phyloP scores from a whole-genome alignment of 306 rosid species.

The Amphicarpaea edgeworthii region DNA sequence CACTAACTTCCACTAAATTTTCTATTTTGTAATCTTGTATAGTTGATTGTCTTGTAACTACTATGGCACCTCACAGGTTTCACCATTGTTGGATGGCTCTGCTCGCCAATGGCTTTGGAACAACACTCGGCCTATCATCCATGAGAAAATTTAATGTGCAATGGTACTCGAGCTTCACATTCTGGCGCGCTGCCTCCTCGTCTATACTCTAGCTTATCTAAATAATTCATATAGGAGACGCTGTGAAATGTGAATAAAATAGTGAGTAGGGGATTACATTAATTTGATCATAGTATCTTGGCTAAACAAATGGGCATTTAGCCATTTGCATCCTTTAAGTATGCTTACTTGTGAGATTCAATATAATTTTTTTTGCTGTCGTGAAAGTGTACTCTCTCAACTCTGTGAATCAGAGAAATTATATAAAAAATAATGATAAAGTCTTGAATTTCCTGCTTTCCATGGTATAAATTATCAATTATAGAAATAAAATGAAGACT shows the following conservation, averaged over 20 bases:
- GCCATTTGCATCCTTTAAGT: neutral
- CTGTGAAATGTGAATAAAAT: slow-evolving; percentile 43
- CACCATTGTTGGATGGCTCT: slow-evolving; percentile 80
- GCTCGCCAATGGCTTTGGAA: slow-evolving; percentile 88
- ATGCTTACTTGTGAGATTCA: neutral
- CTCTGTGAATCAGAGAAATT: slow-evolving; percentile 16
- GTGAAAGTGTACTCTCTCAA: slow-evolving; percentile 3
- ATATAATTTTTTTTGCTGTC: neutral
- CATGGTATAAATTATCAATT: slow-evolving; percentile 19
- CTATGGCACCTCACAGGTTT: slow-evolving; percentile 64
- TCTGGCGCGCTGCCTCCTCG: neutral
- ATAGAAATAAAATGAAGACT: neutral
- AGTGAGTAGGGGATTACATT: slow-evolving; percentile 29
- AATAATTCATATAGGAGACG: neutral
- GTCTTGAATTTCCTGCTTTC: slow-evolving; percentile 11
- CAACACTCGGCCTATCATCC: slow-evolving; percentile 72
- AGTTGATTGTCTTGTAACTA: slow-evolving; percentile 28
- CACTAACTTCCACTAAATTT: neutral
- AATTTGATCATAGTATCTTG: slow-evolving; percentile 22
- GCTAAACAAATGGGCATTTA: slow-evolving; percentile 28
- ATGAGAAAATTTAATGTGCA: slow-evolving; percentile 38
- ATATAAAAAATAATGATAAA: neutral
- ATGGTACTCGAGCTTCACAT: slow-evolving; percentile 20
- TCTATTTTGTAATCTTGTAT: slow-evolving; percentile 7
- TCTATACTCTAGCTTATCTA: neutral